These are phyloP conservation scores for Leucosporidium creatinivorum DNA, from an alignment of 768 basidiomycete species.

Conservation along the genomic window DNA sequence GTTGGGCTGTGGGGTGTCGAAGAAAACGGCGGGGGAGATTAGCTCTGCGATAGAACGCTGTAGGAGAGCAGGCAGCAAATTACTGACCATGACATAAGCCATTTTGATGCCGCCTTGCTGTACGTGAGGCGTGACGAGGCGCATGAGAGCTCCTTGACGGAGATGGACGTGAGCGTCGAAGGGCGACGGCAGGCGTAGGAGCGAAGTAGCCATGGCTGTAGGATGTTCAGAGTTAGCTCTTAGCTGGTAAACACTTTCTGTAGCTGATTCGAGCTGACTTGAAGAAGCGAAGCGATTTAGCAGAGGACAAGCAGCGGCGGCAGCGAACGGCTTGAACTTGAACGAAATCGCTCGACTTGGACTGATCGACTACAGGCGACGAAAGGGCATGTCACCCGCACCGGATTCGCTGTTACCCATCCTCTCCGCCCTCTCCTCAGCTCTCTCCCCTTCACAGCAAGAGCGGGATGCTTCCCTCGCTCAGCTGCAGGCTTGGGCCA, in stretches of 20 bases:
- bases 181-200: constrained; percentile 46
- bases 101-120: constrained; percentile 77
- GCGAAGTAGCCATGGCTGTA: no score
- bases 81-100: constrained; percentile 86
- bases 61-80: not conserved
- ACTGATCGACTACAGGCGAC: not conserved
- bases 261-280: not conserved
- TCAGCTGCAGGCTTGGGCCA: constrained; percentile 23
- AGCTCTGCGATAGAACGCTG: no score
- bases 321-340: not conserved
- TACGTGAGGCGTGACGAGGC: constrained; percentile 84
- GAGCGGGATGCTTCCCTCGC: not conserved
- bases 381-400: not conserved
- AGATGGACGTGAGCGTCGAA: constrained; percentile 97
- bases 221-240: not conserved
- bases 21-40: not conserved
- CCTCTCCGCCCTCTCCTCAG: constrained; percentile 8
- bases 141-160: constrained; percentile 72
- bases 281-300: not conserved
- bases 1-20: constrained; percentile 62
- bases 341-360: not conserved
- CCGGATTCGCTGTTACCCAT: not conserved
- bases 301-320: not conserved
- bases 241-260: no score
- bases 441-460: constrained; percentile 5